These are phyloP conservation scores for Kodamaea derodonti DNA, from an alignment of 1,139 yeast species.

Conservation along the genomic window DNA sequence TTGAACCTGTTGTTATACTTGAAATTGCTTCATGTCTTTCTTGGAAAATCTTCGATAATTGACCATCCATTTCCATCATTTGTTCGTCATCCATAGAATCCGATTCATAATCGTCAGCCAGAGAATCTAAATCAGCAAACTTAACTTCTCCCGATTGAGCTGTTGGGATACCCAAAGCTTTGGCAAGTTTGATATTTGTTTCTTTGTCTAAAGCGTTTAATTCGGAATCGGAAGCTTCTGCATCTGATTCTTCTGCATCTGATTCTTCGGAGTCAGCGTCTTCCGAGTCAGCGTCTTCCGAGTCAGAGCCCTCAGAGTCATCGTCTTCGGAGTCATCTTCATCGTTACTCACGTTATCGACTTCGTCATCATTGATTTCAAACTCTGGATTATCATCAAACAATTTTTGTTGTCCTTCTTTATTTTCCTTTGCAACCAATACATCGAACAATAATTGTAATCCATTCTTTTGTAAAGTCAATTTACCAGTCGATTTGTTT, in stretches of 20 bases:
- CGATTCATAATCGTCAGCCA: constrained; percentile 50
- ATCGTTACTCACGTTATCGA: constrained; percentile 18
- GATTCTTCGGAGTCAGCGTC: constrained; percentile 27
- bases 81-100: constrained; percentile 95
- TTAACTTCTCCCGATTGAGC: constrained; percentile 43
- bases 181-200: constrained; percentile 69
- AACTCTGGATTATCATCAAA: constrained; percentile 64
- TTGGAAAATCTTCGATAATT: constrained; percentile 76
- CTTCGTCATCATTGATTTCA: constrained; percentile 25
- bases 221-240: constrained; percentile 20
- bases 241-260: constrained; percentile 27
- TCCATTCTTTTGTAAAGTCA: constrained; percentile 20
- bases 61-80: constrained; percentile 93
- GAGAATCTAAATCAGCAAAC: constrained; percentile 38
- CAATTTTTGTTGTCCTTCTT: constrained; percentile 72
- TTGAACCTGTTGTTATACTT: constrained; percentile 53
- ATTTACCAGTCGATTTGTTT: constrained; percentile 23
- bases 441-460: constrained; percentile 29
- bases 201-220: constrained; percentile 60
- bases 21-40: constrained; percentile 67
- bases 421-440: constrained; percentile 70
- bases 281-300: constrained; percentile 23
- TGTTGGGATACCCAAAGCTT: constrained; percentile 70
- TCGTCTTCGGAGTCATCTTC: constrained; percentile 31
- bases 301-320: constrained; percentile 28